Base-by-base conservation (phyloP, 768 basidiomycete genomes). In the Amanita molliuscula region DNA sequence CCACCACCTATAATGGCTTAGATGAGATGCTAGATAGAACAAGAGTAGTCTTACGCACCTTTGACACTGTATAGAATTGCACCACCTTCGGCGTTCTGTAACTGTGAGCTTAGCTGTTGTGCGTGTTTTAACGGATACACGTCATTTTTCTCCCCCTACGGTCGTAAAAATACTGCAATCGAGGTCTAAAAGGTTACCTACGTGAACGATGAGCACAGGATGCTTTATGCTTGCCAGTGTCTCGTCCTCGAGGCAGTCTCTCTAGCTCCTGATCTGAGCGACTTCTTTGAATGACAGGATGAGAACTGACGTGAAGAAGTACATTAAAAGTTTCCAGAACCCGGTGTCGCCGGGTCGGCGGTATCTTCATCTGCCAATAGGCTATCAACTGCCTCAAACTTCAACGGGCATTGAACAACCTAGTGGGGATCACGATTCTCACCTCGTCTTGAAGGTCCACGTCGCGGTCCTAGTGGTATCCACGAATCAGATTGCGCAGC, bases 121-220 rank as follows among this genome's bases (percentile, higher is more conserved):
- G 83, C 84, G 50, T 78, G 73, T 55, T 71, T 71, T 28, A 73
- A 62, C 2, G 82, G 77, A 50, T 72, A 77, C 10, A 72, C 60
- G 25, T 74, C 68, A 54, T 76, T 81, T 9, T 67, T 65, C 51
- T 87, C 82, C 4, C 82, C 83, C 84, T 87, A 47, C 21, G 45
- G 18, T 59, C 34, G 54, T 53, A 21, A 46, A n/a, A 31, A 33
- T 16, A 37, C 29, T 18, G 21, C 21, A 25, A 31, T n/a, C 31
- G 26, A 23, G 34, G 7, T 6, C 4, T 3, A 13, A 33, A 8
- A n/a, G 21, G 41, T 28, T 15, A 59, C 69, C 50, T 47, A 84
- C 84, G 64, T 86, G 84, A 37, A 88, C 73, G 16, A 88, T 76
- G 10, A 88, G 67, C 9, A 82, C 76, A 2, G 86, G 86, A 53